A percentile compares a stretch with the other conserved stretches of the same genome.
Conservation (phyloP, 2,329 filamentous ascomycete genomes). For the Amauroascus niger region DNA sequence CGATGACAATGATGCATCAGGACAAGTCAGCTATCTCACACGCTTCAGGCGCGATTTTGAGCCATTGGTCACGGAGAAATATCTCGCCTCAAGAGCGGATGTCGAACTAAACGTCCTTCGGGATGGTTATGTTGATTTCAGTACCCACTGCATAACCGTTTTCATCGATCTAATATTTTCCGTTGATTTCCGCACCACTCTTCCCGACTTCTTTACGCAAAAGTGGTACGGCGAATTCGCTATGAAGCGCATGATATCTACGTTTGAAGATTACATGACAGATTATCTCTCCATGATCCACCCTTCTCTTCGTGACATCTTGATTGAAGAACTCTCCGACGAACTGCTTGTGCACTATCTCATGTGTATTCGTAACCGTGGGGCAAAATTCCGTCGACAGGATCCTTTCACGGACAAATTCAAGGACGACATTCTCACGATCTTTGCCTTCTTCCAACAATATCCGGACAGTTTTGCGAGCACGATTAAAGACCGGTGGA, state of each 20-base stretch:
- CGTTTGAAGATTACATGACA: constrained; percentile 85
- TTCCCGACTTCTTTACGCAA: constrained; percentile 81
- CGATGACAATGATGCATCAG: constrained; percentile 70
- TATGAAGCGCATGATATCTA: constrained; percentile 89
- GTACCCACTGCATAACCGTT: constrained; percentile 80
- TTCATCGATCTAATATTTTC: constrained; percentile 82
- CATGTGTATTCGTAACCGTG: constrained; percentile 73
- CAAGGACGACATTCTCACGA: constrained; percentile 81
- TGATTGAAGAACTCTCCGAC: constrained; percentile 87
- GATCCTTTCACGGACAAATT: constrained; percentile 91
- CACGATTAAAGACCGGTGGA: constrained; percentile 83
- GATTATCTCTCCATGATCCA: constrained; percentile 82
- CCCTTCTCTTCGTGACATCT: constrained; percentile 77
- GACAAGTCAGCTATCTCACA: constrained; percentile 70
- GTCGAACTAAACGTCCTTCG: constrained; percentile 64
- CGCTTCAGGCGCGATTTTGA: constrained; percentile 79
- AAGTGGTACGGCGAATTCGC: constrained; percentile 79
- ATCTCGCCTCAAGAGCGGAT: constrained; percentile 61
- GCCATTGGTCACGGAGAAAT: constrained; percentile 67
- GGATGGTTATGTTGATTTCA: constrained; percentile 89
- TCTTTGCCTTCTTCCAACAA: constrained; percentile 76
- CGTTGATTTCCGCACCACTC: constrained; percentile 75
- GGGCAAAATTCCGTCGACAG: constrained; percentile 72
- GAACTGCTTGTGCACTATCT: constrained; percentile 83
- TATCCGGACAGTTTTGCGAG: constrained; percentile 60